Conservation (phyloP, 768 basidiomycete species). For the Leccinum subtestaceum region DNA sequence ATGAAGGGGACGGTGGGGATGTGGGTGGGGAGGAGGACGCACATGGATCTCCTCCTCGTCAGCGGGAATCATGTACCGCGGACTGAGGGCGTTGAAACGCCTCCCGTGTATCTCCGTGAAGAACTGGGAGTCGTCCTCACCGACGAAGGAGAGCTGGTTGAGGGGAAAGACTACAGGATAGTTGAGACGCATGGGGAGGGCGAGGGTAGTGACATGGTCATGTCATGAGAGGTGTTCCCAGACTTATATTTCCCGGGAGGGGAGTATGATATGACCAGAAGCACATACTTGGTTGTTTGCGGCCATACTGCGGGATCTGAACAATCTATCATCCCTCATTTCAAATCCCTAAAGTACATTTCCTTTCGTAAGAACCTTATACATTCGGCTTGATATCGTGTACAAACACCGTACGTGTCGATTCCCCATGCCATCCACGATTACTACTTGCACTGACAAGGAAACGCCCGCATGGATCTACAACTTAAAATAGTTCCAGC, state of each 20-base stretch:
- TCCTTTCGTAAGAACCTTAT: slow-evolving; percentile 35
- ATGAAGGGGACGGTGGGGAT: background rate
- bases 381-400: slow-evolving; percentile 70
- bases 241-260: slow-evolving; percentile 31
- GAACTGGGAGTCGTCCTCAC: slow-evolving; percentile 47
- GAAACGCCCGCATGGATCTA: slow-evolving; percentile 82
- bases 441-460: slow-evolving; percentile 91
- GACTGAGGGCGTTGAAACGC: slow-evolving; percentile 53
- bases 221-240: slow-evolving; percentile 11
- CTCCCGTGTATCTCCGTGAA: slow-evolving; percentile 55
- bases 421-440: slow-evolving; percentile 91
- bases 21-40: slow-evolving; percentile 5
- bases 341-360: slow-evolving; percentile 32
- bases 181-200: slow-evolving; percentile 28
- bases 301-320: slow-evolving; percentile 36
- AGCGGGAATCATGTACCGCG: slow-evolving; percentile 59
- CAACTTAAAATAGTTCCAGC: slow-evolving; percentile 48
- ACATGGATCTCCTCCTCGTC: slow-evolving; percentile 68
- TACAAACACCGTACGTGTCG: slow-evolving; percentile 85
- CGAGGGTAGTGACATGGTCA: slow-evolving; percentile 23
- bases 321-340: slow-evolving; percentile 16
- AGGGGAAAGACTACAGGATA: slow-evolving; percentile 34
- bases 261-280: slow-evolving; percentile 36
- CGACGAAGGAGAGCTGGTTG: slow-evolving; percentile 37
- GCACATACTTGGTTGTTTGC: slow-evolving; percentile 28